Percentiles rank a stretch among this genome's conserved stretches.
These are phyloP conservation scores for Lindgomyces ingoldianus DNA, from an alignment of 495 filamentous ascomycete genomes.

Conservation along the genomic window DNA sequence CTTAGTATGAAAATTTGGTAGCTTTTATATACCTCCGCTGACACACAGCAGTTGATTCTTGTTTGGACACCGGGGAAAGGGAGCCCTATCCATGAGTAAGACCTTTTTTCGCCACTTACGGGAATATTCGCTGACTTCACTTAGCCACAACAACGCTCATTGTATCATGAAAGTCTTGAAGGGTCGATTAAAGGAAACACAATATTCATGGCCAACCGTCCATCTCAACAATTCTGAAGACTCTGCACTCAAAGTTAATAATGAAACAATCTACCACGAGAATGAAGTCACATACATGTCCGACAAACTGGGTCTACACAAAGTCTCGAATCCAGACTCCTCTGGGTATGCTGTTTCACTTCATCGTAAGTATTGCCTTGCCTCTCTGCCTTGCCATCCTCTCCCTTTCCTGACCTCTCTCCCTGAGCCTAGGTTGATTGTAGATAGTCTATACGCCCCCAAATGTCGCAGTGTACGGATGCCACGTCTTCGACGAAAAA, in stretches of 20 bases:
- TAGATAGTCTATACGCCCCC: conserved; percentile 81
- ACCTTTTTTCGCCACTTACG: neutral
- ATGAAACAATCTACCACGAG: conserved; percentile 56
- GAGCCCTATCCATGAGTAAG: conserved; percentile 75
- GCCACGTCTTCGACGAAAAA: conserved; percentile 67
- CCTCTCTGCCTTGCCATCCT: neutral
- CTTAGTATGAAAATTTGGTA: conserved; percentile 58
- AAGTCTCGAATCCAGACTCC: conserved; percentile 71
- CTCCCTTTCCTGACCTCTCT: neutral
- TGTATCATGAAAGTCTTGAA: conserved; percentile 63
- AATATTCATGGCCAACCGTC: conserved; percentile 70
- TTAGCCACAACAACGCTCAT: conserved; percentile 46
- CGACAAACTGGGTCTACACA: conserved; percentile 80
- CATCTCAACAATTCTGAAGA: conserved; percentile 51
- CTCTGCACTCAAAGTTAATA: conserved; percentile 55
- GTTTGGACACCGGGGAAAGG: conserved; percentile 92
- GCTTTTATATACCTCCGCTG: neutral
- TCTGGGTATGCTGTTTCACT: conserved; percentile 78
- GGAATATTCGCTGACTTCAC: neutral
- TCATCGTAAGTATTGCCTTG: conserved; percentile 63
- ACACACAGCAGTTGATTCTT: conserved; percentile 65
- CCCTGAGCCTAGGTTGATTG: conserved; percentile 38
- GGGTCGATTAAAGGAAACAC: conserved; percentile 74
- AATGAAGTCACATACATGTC: conserved; percentile 83
- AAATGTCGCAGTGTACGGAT: conserved; percentile 75